phyloP scores from a whole-genome alignment of 2,329 filamentous ascomycete species.

The Trichophyton simii region DNA sequence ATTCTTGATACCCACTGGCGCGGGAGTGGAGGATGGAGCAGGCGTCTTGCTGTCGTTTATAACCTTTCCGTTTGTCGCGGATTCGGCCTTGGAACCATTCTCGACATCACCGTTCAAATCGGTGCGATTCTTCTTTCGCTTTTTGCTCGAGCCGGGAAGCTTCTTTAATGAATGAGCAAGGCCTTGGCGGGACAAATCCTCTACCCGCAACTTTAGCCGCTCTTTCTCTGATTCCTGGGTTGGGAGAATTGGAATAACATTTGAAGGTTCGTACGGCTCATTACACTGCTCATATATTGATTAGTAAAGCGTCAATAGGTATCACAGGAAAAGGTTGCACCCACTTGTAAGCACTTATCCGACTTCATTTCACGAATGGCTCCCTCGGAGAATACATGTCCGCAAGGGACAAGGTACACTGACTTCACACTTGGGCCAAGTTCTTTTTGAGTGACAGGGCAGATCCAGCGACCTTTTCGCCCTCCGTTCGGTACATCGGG shows the following conservation, averaged over 20 bases:
- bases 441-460: conserved; percentile 76
- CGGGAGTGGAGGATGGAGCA: conserved; percentile 25
- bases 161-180: conserved; percentile 86
- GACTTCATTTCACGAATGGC: conserved; percentile 68
- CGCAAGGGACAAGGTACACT: conserved; percentile 87
- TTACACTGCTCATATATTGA: conserved; percentile 49
- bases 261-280: conserved; percentile 55
- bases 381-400: conserved; percentile 81
- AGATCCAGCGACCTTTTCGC: conserved; percentile 53
- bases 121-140: conserved; percentile 58
- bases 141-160: conserved; percentile 45
- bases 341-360: conserved; percentile 47
- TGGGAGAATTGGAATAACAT: conserved; percentile 74
- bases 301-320: background rate
- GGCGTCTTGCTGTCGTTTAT: conserved; percentile 19
- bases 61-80: conserved; percentile 12
- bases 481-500: conserved; percentile 29
- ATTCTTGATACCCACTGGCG: conserved; percentile 63
- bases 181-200: conserved; percentile 56
- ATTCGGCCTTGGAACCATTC: background rate
- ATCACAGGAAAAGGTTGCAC: conserved; percentile 10
- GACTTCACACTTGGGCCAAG: conserved; percentile 66
- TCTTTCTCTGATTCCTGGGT: conserved; percentile 57
- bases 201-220: conserved; percentile 51
- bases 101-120: conserved; percentile 4